These are phyloP conservation scores for Pochonia chlamydosporia DNA, from an alignment of 2,329 filamentous ascomycete species.

Conservation along the genomic window DNA sequence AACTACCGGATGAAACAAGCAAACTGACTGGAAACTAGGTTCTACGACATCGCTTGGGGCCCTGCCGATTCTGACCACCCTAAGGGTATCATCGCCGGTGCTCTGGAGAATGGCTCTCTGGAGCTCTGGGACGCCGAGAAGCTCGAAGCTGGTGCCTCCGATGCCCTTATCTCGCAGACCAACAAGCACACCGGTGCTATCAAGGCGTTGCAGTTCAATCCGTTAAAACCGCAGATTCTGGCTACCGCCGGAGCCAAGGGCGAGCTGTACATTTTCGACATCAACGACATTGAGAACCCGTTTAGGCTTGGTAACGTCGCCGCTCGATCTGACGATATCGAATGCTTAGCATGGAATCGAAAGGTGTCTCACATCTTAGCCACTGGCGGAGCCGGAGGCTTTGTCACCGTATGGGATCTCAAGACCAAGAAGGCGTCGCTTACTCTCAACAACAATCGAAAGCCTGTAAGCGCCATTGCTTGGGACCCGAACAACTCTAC, in stretches of 20 bases:
- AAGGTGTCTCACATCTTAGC: slow-evolving; percentile 96
- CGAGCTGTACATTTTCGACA: slow-evolving; percentile 91
- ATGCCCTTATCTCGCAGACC: slow-evolving; percentile 80
- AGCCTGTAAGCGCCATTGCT: slow-evolving; percentile 88
- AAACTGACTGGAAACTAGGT: slow-evolving; percentile 54
- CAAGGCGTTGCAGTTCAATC: slow-evolving; percentile 96
- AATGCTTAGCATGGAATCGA: slow-evolving; percentile 97
- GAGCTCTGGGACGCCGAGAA: slow-evolving; percentile 87
- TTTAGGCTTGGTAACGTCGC: slow-evolving; percentile 84
- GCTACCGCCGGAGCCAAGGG: slow-evolving; percentile 92
- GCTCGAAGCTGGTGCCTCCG: slow-evolving; percentile 51
- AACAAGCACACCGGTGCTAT: slow-evolving; percentile 88
- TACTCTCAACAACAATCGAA: slow-evolving; percentile 91
- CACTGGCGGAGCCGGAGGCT: slow-evolving; percentile 86
- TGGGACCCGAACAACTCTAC: slow-evolving; percentile 97
- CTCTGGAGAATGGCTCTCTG: slow-evolving; percentile 87
- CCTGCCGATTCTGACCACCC: slow-evolving; percentile 72
- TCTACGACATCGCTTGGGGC: slow-evolving; percentile 96
- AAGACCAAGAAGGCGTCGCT: slow-evolving; percentile 97
- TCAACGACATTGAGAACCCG: slow-evolving; percentile 82
- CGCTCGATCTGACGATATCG: slow-evolving; percentile 88
- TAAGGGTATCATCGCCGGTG: slow-evolving; percentile 87
- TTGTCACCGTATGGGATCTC: slow-evolving; percentile 97
- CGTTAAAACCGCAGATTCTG: slow-evolving; percentile 81
- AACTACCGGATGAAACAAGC: neutral